Percentiles rank a stretch among this genome's conserved stretches.
These are phyloP conservation scores for Hypomontagnella monticulosa DNA, from an alignment of 495 filamentous ascomycete genomes.

Conservation along the genomic window DNA sequence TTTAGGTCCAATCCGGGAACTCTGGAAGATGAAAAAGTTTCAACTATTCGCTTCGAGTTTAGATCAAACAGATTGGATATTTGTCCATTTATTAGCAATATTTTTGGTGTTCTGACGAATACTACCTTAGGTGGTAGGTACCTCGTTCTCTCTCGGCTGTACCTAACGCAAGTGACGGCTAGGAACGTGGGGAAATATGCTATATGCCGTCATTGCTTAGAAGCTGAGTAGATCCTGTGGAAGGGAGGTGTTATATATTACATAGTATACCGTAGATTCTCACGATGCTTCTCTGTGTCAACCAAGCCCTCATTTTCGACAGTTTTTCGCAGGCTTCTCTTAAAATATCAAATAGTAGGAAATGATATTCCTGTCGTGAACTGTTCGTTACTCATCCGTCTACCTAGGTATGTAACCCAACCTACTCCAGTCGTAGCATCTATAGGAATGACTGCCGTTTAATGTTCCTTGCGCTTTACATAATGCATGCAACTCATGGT, in stretches of 20 bases:
- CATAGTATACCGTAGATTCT: not conserved
- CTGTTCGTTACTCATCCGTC: not conserved
- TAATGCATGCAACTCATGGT: slow-evolving; percentile 17
- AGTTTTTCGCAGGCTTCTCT: too few relatives aligned
- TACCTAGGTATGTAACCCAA: not conserved
- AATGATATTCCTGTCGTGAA: not conserved
- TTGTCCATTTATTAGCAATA: not conserved
- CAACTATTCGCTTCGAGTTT: slow-evolving; percentile 11
- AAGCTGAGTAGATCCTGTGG: not conserved
- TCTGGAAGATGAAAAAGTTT: slow-evolving; percentile 25
- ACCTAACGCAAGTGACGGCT: slow-evolving; percentile 18
- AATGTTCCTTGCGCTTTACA: slow-evolving; percentile 14
- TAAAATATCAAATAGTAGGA: too few relatives aligned
- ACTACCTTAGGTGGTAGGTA: slow-evolving; percentile 21
- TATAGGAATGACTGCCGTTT: slow-evolving; percentile 16
- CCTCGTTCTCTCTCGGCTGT: not conserved
- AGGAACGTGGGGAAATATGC: slow-evolving; percentile 34
- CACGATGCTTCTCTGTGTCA: slow-evolving; percentile 10
- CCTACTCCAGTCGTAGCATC: not conserved
- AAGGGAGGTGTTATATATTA: not conserved
- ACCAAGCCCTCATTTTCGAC: not conserved
- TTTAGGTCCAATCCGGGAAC: slow-evolving; percentile 31
- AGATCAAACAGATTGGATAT: not conserved
- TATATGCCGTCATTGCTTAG: slow-evolving; percentile 34
- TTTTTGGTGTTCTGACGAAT: slow-evolving; percentile 1